phyloP scores from a whole-genome alignment of 2,329 filamentous ascomycete species.

The Xylaria sp. region DNA sequence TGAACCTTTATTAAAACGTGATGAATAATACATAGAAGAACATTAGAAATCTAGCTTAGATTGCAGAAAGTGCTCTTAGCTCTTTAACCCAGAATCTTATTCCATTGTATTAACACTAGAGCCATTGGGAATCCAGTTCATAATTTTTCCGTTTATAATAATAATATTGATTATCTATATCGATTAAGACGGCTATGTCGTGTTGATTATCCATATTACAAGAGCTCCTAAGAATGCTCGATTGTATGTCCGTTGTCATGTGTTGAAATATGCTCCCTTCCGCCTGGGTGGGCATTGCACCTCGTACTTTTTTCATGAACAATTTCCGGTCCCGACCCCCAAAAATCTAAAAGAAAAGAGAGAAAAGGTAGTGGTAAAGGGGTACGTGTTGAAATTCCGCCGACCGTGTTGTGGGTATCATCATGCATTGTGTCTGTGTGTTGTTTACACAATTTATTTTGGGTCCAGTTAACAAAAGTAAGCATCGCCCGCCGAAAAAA shows the following conservation, averaged over 20 bases:
- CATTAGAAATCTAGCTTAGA: no score
- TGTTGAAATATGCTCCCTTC: neutral
- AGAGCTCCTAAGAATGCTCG: neutral
- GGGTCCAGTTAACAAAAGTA: neutral
- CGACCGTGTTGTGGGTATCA: constrained; percentile 31
- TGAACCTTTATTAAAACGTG: no score
- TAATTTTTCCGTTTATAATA: neutral
- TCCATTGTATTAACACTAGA: neutral
- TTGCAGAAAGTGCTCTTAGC: neutral
- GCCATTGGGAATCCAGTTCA: neutral
- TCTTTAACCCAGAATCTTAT: neutral
- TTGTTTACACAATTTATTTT: constrained; percentile 7
- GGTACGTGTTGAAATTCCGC: neutral
- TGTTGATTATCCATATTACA: constrained; percentile 16
- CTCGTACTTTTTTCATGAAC: neutral
- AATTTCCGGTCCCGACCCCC: neutral
- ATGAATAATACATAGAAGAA: no score
- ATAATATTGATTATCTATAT: neutral
- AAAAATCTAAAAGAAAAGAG: neutral
- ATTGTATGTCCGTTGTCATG: neutral
- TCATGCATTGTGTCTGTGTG: constrained; percentile 17
- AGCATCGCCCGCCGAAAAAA: neutral
- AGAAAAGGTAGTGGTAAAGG: neutral
- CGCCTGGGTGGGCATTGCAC: neutral
- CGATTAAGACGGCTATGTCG: constrained; percentile 11